Evolutionary conservation across 2,329 filamentous ascomycete species (phyloP).

Genomic region (Colletotrichum sp.): DNA sequence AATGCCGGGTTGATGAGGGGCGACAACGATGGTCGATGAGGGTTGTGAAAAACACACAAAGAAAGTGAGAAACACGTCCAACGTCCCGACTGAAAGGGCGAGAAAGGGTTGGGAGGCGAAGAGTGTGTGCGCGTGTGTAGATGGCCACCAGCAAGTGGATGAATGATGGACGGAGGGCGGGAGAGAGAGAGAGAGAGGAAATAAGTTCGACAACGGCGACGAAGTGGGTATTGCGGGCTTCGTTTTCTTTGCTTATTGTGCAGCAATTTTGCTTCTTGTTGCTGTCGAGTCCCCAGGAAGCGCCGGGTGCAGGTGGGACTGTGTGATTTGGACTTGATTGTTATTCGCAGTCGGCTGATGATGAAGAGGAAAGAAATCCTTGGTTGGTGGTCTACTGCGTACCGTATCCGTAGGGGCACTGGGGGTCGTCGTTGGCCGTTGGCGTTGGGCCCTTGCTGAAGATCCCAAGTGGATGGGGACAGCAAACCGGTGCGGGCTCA

Average conservation of each 20-base stretch:
- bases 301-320: constrained; percentile 8
- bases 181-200: not conserved
- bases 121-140: not conserved
- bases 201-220: not conserved
- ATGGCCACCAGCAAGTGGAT: not conserved
- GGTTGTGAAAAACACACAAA: not conserved
- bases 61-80: not conserved
- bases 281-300: not conserved
- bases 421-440: not conserved
- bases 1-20: not conserved
- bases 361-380: not conserved
- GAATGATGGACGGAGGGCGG: not conserved
- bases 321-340: not conserved
- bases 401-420: not conserved
- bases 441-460: not conserved
- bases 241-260: not conserved
- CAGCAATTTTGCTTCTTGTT: not conserved
- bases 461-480: not conserved
- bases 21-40: not conserved
- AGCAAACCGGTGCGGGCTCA: not conserved
- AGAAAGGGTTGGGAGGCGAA: not conserved
- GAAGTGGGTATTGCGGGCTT: not conserved
- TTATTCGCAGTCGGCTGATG: constrained; percentile 5
- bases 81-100: not conserved
- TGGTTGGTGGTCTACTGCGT: not conserved